These are phyloP conservation scores for Pestalotiopsis sp. DNA, from an alignment of 2,329 filamentous ascomycete species.

Conservation along the genomic window DNA sequence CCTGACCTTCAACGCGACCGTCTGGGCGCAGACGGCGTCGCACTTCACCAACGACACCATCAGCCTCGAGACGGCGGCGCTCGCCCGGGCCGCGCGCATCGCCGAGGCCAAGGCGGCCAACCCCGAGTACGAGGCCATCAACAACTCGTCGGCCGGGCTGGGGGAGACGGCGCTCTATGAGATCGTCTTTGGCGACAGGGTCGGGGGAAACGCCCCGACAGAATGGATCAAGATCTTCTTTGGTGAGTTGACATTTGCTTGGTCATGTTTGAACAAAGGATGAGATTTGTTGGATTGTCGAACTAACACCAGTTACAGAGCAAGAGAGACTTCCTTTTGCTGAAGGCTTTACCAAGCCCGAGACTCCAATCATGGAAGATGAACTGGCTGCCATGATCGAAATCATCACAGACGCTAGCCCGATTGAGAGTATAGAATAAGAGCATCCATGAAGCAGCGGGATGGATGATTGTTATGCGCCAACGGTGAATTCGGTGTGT, in stretches of 20 bases:
- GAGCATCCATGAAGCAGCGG: neutral
- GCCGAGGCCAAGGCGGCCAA: slow-evolving; percentile 22
- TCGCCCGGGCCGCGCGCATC: slow-evolving; percentile 20
- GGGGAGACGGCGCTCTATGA: neutral
- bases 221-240: neutral
- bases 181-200: neutral
- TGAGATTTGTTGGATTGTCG: neutral
- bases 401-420: neutral
- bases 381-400: neutral
- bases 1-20: slow-evolving; percentile 6
- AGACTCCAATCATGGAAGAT: neutral
- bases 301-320: neutral
- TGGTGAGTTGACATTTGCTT: neutral
- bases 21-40: slow-evolving; percentile 22
- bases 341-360: neutral
- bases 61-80: slow-evolving; percentile 20
- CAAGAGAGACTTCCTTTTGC: slow-evolving; percentile 1
- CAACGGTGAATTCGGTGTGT: too few relatives aligned
- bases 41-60: slow-evolving; percentile 22
- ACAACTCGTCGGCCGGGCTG: neutral
- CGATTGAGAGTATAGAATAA: neutral
- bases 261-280: neutral
- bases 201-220: neutral
- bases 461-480: neutral
- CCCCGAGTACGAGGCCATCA: slow-evolving; percentile 13